phyloP scores from a whole-genome alignment of 1,139 yeast species.

The Debaryomyces coudertii region DNA sequence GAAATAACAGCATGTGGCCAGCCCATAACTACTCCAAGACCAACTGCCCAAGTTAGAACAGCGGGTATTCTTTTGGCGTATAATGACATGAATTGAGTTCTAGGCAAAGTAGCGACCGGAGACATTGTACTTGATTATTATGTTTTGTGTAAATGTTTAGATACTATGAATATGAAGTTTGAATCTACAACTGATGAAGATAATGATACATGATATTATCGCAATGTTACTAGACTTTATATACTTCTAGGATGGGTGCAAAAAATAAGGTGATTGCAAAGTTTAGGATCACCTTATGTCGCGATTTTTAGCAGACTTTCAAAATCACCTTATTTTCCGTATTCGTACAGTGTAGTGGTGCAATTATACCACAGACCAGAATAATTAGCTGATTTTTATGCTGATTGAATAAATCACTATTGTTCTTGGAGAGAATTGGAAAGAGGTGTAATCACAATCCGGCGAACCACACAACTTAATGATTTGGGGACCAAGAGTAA shows the following conservation, averaged over 20 bases:
- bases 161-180: background rate
- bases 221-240: background rate
- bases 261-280: slow-evolving; percentile 1
- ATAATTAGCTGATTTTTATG: background rate
- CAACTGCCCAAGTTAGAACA: slow-evolving; percentile 36
- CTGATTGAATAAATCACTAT: background rate
- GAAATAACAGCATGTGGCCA: slow-evolving; percentile 42
- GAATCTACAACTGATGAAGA: slow-evolving; percentile 1
- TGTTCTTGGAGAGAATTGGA: background rate
- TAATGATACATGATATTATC: background rate
- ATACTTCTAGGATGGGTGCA: slow-evolving; percentile 4
- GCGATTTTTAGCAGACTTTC: background rate
- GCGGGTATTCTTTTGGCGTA: slow-evolving; percentile 37
- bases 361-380: background rate
- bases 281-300: slow-evolving; percentile 6
- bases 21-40: slow-evolving; percentile 35
- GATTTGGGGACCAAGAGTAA: background rate
- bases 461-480: too few relatives aligned
- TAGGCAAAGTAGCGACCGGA: slow-evolving; percentile 1
- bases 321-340: background rate
- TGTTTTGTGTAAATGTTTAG: background rate
- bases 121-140: slow-evolving; percentile 2
- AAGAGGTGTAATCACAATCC: background rate
- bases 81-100: slow-evolving; percentile 27
- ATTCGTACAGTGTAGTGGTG: background rate